Evolutionary conservation across 2,329 filamentous ascomycete genomes (phyloP).

Genomic region (Aureobasidium sp.): DNA sequence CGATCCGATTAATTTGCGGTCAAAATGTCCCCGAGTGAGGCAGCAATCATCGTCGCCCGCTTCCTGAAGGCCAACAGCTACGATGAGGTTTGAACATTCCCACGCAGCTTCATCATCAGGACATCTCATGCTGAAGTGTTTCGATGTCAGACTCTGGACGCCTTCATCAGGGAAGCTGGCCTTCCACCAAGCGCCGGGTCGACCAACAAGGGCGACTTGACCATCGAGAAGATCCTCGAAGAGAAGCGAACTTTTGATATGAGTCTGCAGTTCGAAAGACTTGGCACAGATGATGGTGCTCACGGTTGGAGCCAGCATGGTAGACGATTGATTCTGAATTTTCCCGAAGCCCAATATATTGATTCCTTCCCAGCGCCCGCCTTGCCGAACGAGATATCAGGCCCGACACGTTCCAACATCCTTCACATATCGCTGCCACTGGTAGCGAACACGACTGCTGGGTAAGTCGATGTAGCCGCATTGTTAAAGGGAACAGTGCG

Average conservation of each 20-base stretch:
- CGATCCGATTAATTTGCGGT: neutral
- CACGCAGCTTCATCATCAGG: neutral
- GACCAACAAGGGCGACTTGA: constrained; percentile 37
- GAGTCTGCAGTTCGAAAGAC: constrained; percentile 46
- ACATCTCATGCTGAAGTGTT: constrained; percentile 3
- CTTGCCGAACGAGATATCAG: constrained; percentile 34
- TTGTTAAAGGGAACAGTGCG: neutral
- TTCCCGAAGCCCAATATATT: neutral
- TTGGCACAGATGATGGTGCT: constrained; percentile 36
- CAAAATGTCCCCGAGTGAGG: constrained; percentile 25
- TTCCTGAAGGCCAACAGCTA: constrained; percentile 31
- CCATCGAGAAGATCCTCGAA: constrained; percentile 50
- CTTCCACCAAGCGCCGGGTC: constrained; percentile 43
- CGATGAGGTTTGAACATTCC: constrained; percentile 23
- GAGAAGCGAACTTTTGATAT: constrained; percentile 52
- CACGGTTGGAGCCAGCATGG: constrained; percentile 15
- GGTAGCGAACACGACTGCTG: neutral
- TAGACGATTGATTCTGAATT: neutral
- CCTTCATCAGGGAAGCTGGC: constrained; percentile 49
- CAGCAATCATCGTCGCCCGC: constrained; percentile 28
- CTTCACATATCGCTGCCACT: constrained; percentile 39
- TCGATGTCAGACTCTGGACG: constrained; percentile 41
- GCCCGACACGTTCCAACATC: constrained; percentile 43
- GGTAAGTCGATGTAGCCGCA: neutral
- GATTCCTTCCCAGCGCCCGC: constrained; percentile 33